Conservation (phyloP, 1,284 basidiomycete species). For the Crepidotus sp. region DNA sequence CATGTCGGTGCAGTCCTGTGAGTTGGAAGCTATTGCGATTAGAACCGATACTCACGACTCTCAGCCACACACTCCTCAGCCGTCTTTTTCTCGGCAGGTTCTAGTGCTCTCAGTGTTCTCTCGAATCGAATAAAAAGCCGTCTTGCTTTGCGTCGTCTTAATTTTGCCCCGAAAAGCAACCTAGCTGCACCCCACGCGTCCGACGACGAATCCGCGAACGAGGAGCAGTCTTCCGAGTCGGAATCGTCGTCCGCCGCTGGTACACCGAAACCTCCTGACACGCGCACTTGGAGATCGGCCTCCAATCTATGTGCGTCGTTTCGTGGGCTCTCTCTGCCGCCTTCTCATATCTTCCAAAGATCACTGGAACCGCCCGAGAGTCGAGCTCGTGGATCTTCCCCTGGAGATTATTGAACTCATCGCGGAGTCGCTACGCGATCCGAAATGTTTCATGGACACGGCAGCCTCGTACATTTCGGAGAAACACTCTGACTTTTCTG, state of each 20-base stretch:
- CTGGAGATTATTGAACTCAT: conserved; percentile 23
- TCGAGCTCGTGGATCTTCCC: conserved; percentile 23
- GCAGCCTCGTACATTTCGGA: conserved; percentile 23
- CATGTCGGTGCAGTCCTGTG: conserved; percentile 5
- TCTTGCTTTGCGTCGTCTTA: conserved; percentile 12
- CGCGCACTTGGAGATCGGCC: neutral
- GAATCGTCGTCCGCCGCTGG: conserved; percentile 11
- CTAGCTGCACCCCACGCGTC: neutral
- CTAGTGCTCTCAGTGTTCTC: conserved; percentile 1
- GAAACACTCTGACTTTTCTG: conserved; percentile 21
- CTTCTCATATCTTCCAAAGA: neutral
- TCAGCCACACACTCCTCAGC: conserved; percentile 6
- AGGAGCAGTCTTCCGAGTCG: conserved; percentile 9
- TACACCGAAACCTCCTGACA: conserved; percentile 2
- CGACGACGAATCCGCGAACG: conserved; percentile 10
- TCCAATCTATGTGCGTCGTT: conserved; percentile 10
- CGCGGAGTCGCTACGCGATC: conserved; percentile 20
- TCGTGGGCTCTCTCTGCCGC: neutral
- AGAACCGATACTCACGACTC: neutral
- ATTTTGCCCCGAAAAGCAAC: conserved; percentile 2
- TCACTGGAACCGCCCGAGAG: conserved; percentile 13
- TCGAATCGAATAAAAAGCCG: conserved; percentile 16
- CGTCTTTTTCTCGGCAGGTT: neutral
- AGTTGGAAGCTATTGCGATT: neutral
- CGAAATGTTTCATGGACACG: conserved; percentile 17